Percentiles rank a stretch among this genome's conserved stretches.
Conservation (phyloP, 2,329 filamentous ascomycete species). For the Alternaria brassicae region DNA sequence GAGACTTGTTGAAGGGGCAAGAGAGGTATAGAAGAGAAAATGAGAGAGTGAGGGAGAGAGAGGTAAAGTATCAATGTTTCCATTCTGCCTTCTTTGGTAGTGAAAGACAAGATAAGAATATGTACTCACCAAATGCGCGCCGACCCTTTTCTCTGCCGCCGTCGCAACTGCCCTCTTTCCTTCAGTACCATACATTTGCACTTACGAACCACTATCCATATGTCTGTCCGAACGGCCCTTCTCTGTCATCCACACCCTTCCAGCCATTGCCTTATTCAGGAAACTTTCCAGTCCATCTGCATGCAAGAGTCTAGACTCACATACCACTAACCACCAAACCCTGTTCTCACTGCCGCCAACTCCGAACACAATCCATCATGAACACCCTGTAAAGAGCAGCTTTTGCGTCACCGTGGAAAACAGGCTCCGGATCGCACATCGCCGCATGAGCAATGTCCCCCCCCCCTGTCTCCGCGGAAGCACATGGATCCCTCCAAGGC, state of each 20-base stretch:
- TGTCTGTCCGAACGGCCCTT: background rate
- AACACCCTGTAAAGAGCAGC: background rate
- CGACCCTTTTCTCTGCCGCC: background rate
- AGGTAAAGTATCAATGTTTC: background rate
- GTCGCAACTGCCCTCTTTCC: background rate
- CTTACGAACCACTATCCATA: background rate
- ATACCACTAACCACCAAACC: background rate
- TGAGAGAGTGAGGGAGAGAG: too few relatives aligned
- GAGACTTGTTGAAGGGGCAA: background rate
- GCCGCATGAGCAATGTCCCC: background rate
- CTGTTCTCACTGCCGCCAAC: background rate
- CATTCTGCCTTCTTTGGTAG: background rate
- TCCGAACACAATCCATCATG: background rate
- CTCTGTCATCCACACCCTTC: background rate
- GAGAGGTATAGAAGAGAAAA: too few relatives aligned
- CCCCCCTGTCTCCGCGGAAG: constrained; percentile 1
- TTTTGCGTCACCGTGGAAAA: background rate
- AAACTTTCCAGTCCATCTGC: background rate
- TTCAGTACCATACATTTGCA: background rate
- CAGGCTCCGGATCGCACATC: background rate
- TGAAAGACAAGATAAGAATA: background rate
- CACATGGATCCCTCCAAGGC: background rate
- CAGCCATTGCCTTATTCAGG: background rate
- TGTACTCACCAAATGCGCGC: background rate
- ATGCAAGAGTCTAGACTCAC: background rate